Conservation (phyloP, 257 asterid genomes). For the Penstemon newberryi region DNA sequence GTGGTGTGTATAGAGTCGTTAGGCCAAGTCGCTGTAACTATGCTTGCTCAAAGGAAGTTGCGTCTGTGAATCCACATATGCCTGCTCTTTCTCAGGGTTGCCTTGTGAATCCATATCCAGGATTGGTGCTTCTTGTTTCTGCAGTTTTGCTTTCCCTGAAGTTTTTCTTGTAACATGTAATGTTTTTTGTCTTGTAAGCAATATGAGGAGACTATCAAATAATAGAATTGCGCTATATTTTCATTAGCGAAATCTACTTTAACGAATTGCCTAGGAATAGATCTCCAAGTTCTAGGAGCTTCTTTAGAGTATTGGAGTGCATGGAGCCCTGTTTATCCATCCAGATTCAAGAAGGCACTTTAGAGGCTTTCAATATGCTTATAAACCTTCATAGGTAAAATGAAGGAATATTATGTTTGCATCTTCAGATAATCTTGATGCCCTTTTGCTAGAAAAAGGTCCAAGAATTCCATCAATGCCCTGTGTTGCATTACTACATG, state of each 20-base stretch:
- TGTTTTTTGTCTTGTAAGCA: constrained; percentile 9
- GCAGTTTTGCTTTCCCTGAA: constrained; percentile 36
- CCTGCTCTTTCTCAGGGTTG: constrained; percentile 47
- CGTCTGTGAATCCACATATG: constrained; percentile 33
- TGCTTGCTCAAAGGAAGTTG: constrained; percentile 74
- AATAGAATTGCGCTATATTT: background rate
- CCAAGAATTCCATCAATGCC: constrained; percentile 22
- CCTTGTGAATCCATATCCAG: constrained; percentile 30
- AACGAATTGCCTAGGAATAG: background rate
- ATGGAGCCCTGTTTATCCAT: background rate
- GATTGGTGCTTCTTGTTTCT: constrained; percentile 38
- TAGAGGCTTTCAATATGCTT: background rate
- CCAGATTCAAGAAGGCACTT: background rate
- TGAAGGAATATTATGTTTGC: background rate
- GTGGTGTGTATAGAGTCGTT: constrained; percentile 81
- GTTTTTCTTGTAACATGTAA: constrained; percentile 35
- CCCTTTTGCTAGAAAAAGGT: background rate
- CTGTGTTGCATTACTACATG: constrained; percentile 21
- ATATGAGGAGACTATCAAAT: constrained; percentile 11
- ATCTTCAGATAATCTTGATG: constrained; percentile 1
- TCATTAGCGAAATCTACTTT: background rate
- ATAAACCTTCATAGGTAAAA: constrained; percentile 1
- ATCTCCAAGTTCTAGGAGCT: constrained; percentile 17
- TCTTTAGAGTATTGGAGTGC: constrained; percentile 3
- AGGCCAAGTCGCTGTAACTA: constrained; percentile 89